These are phyloP conservation scores for Globisporangium barbulae DNA, from an alignment of 352 stramenopile genomes.

Conservation along the genomic window DNA sequence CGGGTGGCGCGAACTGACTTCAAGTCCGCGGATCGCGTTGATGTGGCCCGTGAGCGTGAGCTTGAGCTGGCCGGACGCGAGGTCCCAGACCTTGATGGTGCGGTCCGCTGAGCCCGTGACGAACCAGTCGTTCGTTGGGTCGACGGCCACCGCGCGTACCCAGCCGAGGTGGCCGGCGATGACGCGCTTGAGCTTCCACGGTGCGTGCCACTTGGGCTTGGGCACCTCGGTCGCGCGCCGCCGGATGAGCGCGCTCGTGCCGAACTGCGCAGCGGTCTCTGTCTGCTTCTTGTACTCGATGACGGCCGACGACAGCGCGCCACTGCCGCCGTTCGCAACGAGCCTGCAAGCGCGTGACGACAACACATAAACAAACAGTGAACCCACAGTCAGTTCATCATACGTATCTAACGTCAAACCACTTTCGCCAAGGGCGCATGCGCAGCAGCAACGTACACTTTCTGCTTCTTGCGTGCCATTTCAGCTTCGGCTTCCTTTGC, in stretches of 20 bases:
- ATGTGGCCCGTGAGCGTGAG: constrained; percentile 99
- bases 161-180: constrained; percentile 95
- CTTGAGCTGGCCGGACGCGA: constrained; percentile 96
- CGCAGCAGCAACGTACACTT: constrained; percentile 29
- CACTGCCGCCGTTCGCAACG: constrained; percentile 20
- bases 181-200: constrained; percentile 98
- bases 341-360: constrained; percentile 11
- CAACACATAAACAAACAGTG: constrained; percentile 1
- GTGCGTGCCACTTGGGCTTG: constrained; percentile 98
- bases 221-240: constrained; percentile 87
- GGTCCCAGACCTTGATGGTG: constrained; percentile 98
- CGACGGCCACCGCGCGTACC: constrained; percentile 97
- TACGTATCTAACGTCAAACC: neutral
- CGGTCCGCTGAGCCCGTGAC: constrained; percentile 96
- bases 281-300: constrained; percentile 63
- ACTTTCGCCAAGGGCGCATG: neutral
- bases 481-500: constrained; percentile 50
- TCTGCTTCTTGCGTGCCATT: constrained; percentile 40
- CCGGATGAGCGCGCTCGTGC: constrained; percentile 65
- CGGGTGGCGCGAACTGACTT: constrained; percentile 94
- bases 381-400: neutral
- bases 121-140: constrained; percentile 99
- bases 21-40: constrained; percentile 95
- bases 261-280: constrained; percentile 46
- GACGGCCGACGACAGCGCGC: constrained; percentile 33